A percentile compares a stretch with the other conserved stretches of the same genome.
phyloP scores from a whole-genome alignment of 768 basidiomycete genomes.

The Mrakia frigida region DNA sequence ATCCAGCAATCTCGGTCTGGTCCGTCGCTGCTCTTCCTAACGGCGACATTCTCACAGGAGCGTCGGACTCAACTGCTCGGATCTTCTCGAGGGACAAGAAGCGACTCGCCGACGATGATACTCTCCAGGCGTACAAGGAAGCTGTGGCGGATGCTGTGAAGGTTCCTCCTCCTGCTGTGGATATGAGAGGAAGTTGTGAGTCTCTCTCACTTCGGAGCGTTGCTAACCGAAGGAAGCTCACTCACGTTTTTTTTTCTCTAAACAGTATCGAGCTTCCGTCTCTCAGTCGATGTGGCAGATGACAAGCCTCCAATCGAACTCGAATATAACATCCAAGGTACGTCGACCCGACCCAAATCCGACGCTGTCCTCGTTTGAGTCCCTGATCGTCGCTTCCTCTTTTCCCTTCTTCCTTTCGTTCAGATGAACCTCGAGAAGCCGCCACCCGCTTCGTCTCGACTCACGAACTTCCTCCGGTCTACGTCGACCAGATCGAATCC shows the following conservation, averaged over 20 bases:
- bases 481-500: slow-evolving; percentile 40
- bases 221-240: too few species aligned
- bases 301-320: slow-evolving; percentile 38
- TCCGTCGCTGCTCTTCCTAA: slow-evolving; percentile 38
- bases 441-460: slow-evolving; percentile 38
- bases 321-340: slow-evolving; percentile 31
- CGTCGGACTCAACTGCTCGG: slow-evolving; percentile 38
- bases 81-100: slow-evolving; percentile 37
- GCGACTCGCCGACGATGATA: slow-evolving; percentile 32
- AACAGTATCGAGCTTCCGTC: slow-evolving; percentile 30
- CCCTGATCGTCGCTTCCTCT: not conserved
- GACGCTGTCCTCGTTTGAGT: too few species aligned
- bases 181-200: slow-evolving; percentile 12
- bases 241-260: too few species aligned
- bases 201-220: not conserved
- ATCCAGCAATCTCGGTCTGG: slow-evolving; percentile 44
- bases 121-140: slow-evolving; percentile 34
- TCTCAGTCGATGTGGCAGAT: slow-evolving; percentile 42
- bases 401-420: slow-evolving; percentile 14
- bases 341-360: too few species aligned
- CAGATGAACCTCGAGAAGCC: slow-evolving; percentile 34
- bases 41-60: slow-evolving; percentile 42
- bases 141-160: slow-evolving; percentile 32
- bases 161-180: slow-evolving; percentile 16
- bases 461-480: slow-evolving; percentile 38